Evolutionary conservation across 1,284 basidiomycete genomes (phyloP).

Genomic region (Ganoderma boninense): DNA sequence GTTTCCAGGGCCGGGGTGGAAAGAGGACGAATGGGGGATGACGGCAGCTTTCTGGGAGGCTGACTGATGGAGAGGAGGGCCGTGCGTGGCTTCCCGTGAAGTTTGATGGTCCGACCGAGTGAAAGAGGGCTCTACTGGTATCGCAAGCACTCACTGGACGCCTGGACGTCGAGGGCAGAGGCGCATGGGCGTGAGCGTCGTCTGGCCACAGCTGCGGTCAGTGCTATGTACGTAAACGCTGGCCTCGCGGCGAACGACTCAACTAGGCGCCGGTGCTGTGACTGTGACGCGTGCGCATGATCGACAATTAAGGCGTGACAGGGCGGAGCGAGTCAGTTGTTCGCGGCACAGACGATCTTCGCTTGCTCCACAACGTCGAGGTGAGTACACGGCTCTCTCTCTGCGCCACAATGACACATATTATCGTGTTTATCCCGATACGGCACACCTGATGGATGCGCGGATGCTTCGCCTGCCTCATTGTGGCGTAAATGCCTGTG

Average conservation of each 20-base stretch:
- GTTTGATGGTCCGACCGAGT: constrained; percentile 26
- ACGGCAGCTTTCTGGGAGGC: constrained; percentile 6
- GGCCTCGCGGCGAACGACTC: not conserved
- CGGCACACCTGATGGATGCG: too few species aligned
- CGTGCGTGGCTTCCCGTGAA: constrained; percentile 24
- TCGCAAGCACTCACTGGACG: not conserved
- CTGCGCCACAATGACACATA: not conserved
- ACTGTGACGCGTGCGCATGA: constrained; percentile 26
- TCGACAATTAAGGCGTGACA: constrained; percentile 21
- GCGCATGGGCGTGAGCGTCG: not conserved
- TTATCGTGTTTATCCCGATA: not conserved
- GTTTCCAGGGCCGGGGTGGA: constrained; percentile 7
- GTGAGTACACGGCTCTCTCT: not conserved
- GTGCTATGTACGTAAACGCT: constrained; percentile 3
- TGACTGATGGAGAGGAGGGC: constrained; percentile 8
- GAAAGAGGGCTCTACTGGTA: constrained; percentile 3
- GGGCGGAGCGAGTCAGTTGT: constrained; percentile 21
- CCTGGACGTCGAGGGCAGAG: not conserved
- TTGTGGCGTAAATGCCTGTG: not conserved
- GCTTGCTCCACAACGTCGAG: not conserved
- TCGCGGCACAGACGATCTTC: constrained; percentile 8
- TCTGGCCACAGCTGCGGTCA: not conserved
- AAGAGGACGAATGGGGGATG: constrained; percentile 19
- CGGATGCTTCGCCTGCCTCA: not conserved
- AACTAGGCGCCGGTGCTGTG: constrained; percentile 9